These are phyloP conservation scores for Saturnispora silvae DNA, from an alignment of 805 yeast species.

Conservation along the genomic window DNA sequence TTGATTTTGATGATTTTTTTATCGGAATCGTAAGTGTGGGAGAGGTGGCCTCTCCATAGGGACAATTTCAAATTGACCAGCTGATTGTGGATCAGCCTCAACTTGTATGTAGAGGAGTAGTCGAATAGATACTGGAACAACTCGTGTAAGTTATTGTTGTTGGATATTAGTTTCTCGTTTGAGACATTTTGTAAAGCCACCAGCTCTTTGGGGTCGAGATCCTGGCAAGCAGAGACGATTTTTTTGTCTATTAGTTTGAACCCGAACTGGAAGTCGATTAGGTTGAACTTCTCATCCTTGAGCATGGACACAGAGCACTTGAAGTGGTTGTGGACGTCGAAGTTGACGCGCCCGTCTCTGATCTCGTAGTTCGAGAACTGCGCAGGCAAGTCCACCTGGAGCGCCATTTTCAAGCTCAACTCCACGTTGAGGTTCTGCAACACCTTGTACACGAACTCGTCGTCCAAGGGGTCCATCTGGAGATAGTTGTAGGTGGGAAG, in stretches of 20 bases:
- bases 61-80: constrained; percentile 39
- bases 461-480: constrained; percentile 37
- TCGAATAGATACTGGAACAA: constrained; percentile 46
- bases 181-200: constrained; percentile 42
- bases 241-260: constrained; percentile 36
- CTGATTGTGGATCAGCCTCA: constrained; percentile 50
- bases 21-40: constrained; percentile 46
- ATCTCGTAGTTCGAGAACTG: constrained; percentile 55
- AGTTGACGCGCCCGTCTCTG: constrained; percentile 65
- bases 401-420: constrained; percentile 64
- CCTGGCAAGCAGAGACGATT: constrained; percentile 20
- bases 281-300: constrained; percentile 63
- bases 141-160: constrained; percentile 35
- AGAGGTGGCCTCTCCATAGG: constrained; percentile 50
- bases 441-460: constrained; percentile 47
- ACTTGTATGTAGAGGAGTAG: constrained; percentile 54
- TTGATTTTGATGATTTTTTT: constrained; percentile 43
- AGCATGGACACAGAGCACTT: constrained; percentile 65
- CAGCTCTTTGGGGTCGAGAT: constrained; percentile 25
- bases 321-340: constrained; percentile 53
- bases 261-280: constrained; percentile 64
- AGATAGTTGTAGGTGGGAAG: constrained; percentile 55
- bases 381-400: constrained; percentile 51
- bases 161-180: constrained; percentile 36
- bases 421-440: constrained; percentile 62